A percentile compares a stretch with the other conserved stretches of the same genome.
Conservation (phyloP, 305 asterid genomes). For the Petunia hybrid region DNA sequence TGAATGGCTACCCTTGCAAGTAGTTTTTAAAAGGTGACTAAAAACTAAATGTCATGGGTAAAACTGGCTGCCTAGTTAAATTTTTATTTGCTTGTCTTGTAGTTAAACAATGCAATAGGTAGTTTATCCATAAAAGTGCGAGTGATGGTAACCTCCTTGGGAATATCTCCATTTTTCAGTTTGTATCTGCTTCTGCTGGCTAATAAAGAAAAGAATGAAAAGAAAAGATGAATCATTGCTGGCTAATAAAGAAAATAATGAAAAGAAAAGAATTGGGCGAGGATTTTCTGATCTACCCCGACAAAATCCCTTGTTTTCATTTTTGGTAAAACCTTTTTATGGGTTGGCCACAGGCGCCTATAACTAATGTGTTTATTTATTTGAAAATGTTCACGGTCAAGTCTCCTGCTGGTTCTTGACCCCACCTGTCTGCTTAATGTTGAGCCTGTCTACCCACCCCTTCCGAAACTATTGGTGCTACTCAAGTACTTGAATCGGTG, state of each 20-base stretch:
- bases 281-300: not conserved
- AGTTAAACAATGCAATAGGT: slow-evolving; percentile 21
- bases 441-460: not conserved
- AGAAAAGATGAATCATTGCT: not conserved
- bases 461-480: slow-evolving; percentile 24
- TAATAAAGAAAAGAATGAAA: not conserved
- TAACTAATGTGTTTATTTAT: not conserved
- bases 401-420: slow-evolving; percentile 15
- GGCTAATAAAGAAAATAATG: not conserved
- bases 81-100: not conserved
- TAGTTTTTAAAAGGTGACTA: no score
- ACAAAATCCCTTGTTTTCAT: not conserved
- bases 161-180: not conserved
- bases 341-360: slow-evolving; percentile 4
- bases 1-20: no score
- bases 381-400: slow-evolving; percentile 2
- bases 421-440: not conserved
- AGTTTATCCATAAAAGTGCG: not conserved
- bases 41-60: no score
- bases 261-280: not conserved
- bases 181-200: not conserved
- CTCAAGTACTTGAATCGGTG: slow-evolving; percentile 13
- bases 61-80: no score
- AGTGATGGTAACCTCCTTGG: not conserved
- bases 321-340: slow-evolving; percentile 9